Evolutionary conservation across 305 asterid genomes (phyloP).

Genomic region (Ajuga reptans): DNA sequence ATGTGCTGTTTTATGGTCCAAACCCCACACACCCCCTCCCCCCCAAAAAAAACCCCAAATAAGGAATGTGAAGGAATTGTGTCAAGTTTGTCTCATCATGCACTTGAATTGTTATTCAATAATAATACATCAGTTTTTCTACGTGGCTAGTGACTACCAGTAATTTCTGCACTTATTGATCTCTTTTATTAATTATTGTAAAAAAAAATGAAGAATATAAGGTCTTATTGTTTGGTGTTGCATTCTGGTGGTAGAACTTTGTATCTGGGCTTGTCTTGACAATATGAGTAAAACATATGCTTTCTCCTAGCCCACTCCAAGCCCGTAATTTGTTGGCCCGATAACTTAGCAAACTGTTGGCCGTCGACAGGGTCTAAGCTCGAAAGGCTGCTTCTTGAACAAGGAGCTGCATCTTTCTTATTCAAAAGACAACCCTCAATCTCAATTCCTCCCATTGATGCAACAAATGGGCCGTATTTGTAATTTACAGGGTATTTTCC

Average conservation of each 20-base stretch:
- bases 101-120: not conserved
- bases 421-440: conserved; percentile 56
- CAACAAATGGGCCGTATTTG: conserved; percentile 51
- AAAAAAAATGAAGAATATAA: conserved; percentile 4
- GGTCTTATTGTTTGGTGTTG: conserved; percentile 26
- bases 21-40: not conserved
- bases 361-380: conserved; percentile 73
- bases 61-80: not conserved
- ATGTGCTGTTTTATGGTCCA: not conserved
- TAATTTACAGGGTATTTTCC: conserved; percentile 74
- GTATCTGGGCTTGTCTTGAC: conserved; percentile 66
- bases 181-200: not conserved
- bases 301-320: conserved; percentile 69
- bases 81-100: not conserved
- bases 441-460: conserved; percentile 43
- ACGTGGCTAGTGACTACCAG: not conserved
- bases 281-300: conserved; percentile 76
- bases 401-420: conserved; percentile 24
- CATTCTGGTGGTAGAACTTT: conserved; percentile 71
- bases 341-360: conserved; percentile 49
- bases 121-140: conserved; percentile 6
- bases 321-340: conserved; percentile 45
- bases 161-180: not conserved
- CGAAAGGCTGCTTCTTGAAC: conserved; percentile 42
- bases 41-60: no score